These are phyloP conservation scores for Candida oleophila DNA, from an alignment of 805 yeast species.

Conservation along the genomic window DNA sequence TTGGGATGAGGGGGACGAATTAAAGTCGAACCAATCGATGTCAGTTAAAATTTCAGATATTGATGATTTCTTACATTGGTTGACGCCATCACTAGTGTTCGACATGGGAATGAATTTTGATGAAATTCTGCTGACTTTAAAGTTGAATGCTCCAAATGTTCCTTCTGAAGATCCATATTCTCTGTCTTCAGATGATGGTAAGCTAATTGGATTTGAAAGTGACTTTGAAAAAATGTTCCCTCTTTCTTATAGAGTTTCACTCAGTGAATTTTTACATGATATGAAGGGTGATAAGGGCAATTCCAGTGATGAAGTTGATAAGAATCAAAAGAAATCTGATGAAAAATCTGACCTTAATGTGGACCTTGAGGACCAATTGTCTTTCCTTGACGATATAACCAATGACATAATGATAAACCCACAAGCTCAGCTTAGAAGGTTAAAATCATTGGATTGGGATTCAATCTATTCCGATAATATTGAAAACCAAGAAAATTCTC, in stretches of 20 bases:
- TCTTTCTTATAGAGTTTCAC: slow-evolving; percentile 26
- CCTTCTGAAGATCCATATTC: background rate
- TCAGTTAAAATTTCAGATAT: slow-evolving; percentile 24
- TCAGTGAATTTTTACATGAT: slow-evolving; percentile 34
- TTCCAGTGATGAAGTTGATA: slow-evolving; percentile 1
- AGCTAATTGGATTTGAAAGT: slow-evolving; percentile 16
- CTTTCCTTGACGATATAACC: slow-evolving; percentile 38
- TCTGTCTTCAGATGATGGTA: slow-evolving; percentile 10
- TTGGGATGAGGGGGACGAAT: slow-evolving; percentile 27
- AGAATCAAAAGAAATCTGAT: background rate
- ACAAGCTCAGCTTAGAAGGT: slow-evolving; percentile 17
- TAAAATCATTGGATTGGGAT: slow-evolving; percentile 35
- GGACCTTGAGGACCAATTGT: slow-evolving; percentile 28
- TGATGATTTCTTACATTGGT: slow-evolving; percentile 35
- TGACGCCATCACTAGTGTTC: slow-evolving; percentile 41
- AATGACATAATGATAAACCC: slow-evolving; percentile 29
- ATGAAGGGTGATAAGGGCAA: slow-evolving; percentile 14
- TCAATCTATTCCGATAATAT: slow-evolving; percentile 17
- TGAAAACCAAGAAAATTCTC: slow-evolving; percentile 17
- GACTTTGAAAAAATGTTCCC: slow-evolving; percentile 29
- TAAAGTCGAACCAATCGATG: slow-evolving; percentile 11
- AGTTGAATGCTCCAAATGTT: slow-evolving; percentile 8
- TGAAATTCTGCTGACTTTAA: slow-evolving; percentile 10
- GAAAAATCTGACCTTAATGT: background rate
- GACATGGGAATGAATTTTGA: slow-evolving; percentile 28